A percentile compares a stretch with the other conserved stretches of the same genome.
Evolutionary conservation across 164 flowering plant species (phyloP).

Genomic region (grape (Vitis vinifera)): ASM3070453v1 NC_081820.1:26273001-26273500

Average conservation of each 20-base stretch:
- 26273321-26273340: constrained; percentile 49
- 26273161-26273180: constrained; percentile 59
- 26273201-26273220: constrained; percentile 54
- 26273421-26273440: constrained; percentile 89
- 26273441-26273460: constrained; percentile 42
- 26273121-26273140: constrained; percentile 17
- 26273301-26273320: constrained; percentile 37
- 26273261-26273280: constrained; percentile 66
- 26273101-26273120: constrained; percentile 28
- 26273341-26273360: constrained; percentile 63
- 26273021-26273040: constrained; percentile 69
- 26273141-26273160: constrained; percentile 33
- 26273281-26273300: constrained; percentile 46
- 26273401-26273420: constrained; percentile 85
- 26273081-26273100: constrained; percentile 39
- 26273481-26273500: background rate
- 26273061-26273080: constrained; percentile 56
- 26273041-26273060: constrained; percentile 75
- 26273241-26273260: constrained; percentile 76
- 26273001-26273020: constrained; percentile 58
- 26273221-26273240: constrained; percentile 61
- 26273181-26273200: constrained; percentile 55
- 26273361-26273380: constrained; percentile 85
- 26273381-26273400: constrained; percentile 89
- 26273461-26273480: background rate